Base-by-base conservation (phyloP, 192 early-diverging fungal species). In the Spizellomyces sp. region DNA sequence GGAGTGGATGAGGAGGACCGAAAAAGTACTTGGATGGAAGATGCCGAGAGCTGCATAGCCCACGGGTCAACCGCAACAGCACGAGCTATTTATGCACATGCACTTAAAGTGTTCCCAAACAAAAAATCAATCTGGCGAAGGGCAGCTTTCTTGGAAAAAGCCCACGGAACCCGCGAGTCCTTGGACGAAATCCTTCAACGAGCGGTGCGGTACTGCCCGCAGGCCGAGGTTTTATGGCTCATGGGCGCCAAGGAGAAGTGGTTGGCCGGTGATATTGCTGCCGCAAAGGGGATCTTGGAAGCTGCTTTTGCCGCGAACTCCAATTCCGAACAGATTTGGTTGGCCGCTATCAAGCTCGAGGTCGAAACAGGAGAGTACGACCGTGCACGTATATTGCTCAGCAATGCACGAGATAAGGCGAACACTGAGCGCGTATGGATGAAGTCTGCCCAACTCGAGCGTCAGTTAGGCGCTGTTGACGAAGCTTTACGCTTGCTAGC, bases 181-280 rank as follows among this genome's bases (percentile, higher is more conserved):
- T 77, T 96, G 48, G 92, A 92, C 36, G 87, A 88, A 63, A 67
- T 99, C 47, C 75, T 99, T 41, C 80, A 90, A 59, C 90, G 94
- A 12, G 93, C 95, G 4, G 94, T 98, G 52, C 84, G 85, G 64
- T 88, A 90, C 67, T 96, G 94, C 74, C 97, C 96, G 52, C 91
- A 94, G 48, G 91, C 90, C 17, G 95, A 99, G 77, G 84, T 93
- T 3, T 80, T 99, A 56, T 99, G 97, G 97, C 84, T 99, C 42
- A 98, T 98, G 92, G 91, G 87, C 0, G 97, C 97, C 42, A 96
- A 98, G 75, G 94, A 97, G 59, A 93, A 92, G 75, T 98, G 96
- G 96, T 62, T 89, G 15, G 83, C 85, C 10, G 89, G 90, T 6
- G 90, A 96, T 73, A 84, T 99, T 14, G 81, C 84, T 6, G 92